phyloP scores from a whole-genome alignment of 768 basidiomycete genomes.

The Plicaturopsis crispa region DNA sequence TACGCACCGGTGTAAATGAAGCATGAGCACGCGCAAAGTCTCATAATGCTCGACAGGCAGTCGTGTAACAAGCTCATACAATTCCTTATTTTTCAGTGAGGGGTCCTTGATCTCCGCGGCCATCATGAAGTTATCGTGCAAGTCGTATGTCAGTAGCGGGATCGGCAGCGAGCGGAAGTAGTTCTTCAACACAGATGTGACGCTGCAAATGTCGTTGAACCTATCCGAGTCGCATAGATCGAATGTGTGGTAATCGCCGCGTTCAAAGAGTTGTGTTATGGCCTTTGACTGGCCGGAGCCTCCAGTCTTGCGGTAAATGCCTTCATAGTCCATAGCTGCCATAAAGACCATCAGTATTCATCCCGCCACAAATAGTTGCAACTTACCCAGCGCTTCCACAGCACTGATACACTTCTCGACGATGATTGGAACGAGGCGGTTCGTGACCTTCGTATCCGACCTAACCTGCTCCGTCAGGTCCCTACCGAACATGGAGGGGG shows the following conservation, averaged over 20 bases:
- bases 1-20: constrained; percentile 79
- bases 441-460: constrained; percentile 51
- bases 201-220: constrained; percentile 96
- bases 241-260: constrained; percentile 83
- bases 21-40: constrained; percentile 74
- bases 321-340: constrained; percentile 89
- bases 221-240: constrained; percentile 80
- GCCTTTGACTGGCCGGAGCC: constrained; percentile 87
- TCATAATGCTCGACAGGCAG: constrained; percentile 86
- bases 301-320: constrained; percentile 96
- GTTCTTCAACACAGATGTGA: constrained; percentile 94
- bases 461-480: constrained; percentile 80
- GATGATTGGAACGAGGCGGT: constrained; percentile 71
- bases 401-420: constrained; percentile 96
- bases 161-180: constrained; percentile 92
- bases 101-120: constrained; percentile 67
- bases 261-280: constrained; percentile 92
- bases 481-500: constrained; percentile 89
- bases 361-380: not conserved
- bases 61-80: constrained; percentile 64
- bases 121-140: constrained; percentile 85
- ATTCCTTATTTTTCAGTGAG: constrained; percentile 43
- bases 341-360: too few relatives aligned
- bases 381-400: constrained; percentile 78
- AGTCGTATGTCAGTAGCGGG: constrained; percentile 83